Base-by-base conservation (phyloP, 2,329 filamentous ascomycete species). In the Coniochaeta sp. region DNA sequence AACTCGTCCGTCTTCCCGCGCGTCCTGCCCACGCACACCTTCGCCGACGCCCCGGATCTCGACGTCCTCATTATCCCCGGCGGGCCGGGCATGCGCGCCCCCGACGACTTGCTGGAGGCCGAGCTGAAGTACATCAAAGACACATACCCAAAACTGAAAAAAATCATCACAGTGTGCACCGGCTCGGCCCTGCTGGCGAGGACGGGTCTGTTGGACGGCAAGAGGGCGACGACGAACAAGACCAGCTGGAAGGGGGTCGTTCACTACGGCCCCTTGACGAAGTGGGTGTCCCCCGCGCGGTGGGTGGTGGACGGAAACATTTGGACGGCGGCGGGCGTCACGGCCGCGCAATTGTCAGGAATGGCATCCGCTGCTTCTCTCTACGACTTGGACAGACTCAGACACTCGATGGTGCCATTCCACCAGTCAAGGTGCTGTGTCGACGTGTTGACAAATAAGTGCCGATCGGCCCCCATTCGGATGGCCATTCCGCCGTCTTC, bases 41-140 rank as follows among this genome's bases (percentile, higher is more conserved):
- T 83, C 58, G 70, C 66, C 40, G 65, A 71, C 4, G 70, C 74
- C 2, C 76, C 76, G 1, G 70, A 71, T n/a, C 65, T 86, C 4
- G 81, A 87, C 42, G 78, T 87, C 4, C 70, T 89, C 18, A 64
- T 89, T n/a, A 65, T 89, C 7, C 85, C 85, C 0, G 85, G 86
- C 2, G 84, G 85, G 0, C 50, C 68, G 0, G 84, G 83, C 0
- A 70, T 68, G 0, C 65, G 73, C 3, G 60, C 62, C 63, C 24
- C 61, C 52, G 70, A 63, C 4, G 38, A 42, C 5, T 22, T 42
- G 38, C 51, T 62, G 26, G 51, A 61, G 1, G 55, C 68, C 1
- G 65, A 74, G 1, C 63, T 78, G 2, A 65, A 72, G 2, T 83
- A 76, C 58, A 64, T 83, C 38, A 59, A 61, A 26, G 62, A 63